Evolutionary conservation across 805 yeast species (phyloP).

Genomic region (Jamesozyma rosinii): DNA sequence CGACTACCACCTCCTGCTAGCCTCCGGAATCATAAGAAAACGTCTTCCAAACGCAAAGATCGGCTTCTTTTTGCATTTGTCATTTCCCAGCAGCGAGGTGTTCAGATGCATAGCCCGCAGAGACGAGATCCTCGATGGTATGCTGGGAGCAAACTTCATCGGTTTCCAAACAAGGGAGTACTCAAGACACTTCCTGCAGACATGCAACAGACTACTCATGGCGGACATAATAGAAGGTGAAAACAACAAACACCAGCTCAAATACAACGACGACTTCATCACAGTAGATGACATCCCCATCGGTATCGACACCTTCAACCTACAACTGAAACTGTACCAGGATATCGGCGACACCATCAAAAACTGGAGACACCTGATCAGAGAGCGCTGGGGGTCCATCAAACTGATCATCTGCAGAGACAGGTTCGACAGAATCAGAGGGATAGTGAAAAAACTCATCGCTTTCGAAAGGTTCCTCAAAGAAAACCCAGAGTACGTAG

Average conservation of each 20-base stretch:
- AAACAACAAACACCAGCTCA: neutral
- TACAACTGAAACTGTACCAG: constrained; percentile 40
- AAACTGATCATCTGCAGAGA: constrained; percentile 78
- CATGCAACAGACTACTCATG: constrained; percentile 72
- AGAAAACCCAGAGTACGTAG: constrained; percentile 61
- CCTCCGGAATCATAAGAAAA: constrained; percentile 74
- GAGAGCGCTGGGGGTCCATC: constrained; percentile 67
- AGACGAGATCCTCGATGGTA: constrained; percentile 62
- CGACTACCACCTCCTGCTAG: constrained; percentile 82
- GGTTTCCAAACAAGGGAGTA: constrained; percentile 90
- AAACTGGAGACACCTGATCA: constrained; percentile 60
- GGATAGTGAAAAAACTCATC: constrained; percentile 73
- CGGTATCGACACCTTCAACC: constrained; percentile 66
- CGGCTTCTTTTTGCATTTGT: constrained; percentile 85
- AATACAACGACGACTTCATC: constrained; percentile 29
- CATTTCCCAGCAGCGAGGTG: constrained; percentile 92
- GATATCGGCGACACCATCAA: constrained; percentile 41
- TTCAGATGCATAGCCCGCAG: constrained; percentile 90
- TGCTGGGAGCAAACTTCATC: constrained; percentile 80
- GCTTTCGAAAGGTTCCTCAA: constrained; percentile 76
- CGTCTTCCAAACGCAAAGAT: constrained; percentile 73
- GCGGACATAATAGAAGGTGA: constrained; percentile 51
- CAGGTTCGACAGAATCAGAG: constrained; percentile 77
- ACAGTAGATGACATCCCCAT: constrained; percentile 56
- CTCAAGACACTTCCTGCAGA: constrained; percentile 85